A percentile compares a stretch with the other conserved stretches of the same genome.
Conservation (phyloP, 345 rosid species). For the Salix purpurea region DNA sequence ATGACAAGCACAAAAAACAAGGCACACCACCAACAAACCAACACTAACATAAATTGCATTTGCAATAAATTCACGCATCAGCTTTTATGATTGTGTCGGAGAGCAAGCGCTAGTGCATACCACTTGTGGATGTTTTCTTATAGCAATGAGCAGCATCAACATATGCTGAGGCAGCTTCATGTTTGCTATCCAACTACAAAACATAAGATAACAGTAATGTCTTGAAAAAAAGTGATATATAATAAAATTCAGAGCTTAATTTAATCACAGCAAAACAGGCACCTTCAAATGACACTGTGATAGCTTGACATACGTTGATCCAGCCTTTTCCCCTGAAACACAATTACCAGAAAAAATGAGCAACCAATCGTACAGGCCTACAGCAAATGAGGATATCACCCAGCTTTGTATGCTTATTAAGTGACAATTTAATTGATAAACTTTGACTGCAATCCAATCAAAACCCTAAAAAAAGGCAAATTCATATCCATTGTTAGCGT, state of each 20-base stretch:
- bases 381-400: background rate
- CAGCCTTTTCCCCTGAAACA: conserved; percentile 80
- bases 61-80: background rate
- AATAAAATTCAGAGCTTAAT: background rate
- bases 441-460: background rate
- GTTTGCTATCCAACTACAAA: conserved; percentile 73
- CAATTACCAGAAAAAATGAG: background rate
- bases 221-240: background rate
- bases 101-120: conserved; percentile 28
- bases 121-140: conserved; percentile 67
- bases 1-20: background rate
- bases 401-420: background rate
- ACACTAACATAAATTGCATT: background rate
- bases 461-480: background rate
- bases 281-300: conserved; percentile 78
- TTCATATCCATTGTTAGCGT: background rate
- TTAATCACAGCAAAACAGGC: background rate
- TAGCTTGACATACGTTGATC: conserved; percentile 60
- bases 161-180: conserved; percentile 80
- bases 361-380: background rate
- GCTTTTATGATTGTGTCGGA: background rate
- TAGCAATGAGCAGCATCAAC: conserved; percentile 89
- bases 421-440: background rate
- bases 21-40: background rate
- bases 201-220: conserved; percentile 5